Base-by-base conservation (phyloP, 768 basidiomycete species). In the Tulasnella sp. region DNA sequence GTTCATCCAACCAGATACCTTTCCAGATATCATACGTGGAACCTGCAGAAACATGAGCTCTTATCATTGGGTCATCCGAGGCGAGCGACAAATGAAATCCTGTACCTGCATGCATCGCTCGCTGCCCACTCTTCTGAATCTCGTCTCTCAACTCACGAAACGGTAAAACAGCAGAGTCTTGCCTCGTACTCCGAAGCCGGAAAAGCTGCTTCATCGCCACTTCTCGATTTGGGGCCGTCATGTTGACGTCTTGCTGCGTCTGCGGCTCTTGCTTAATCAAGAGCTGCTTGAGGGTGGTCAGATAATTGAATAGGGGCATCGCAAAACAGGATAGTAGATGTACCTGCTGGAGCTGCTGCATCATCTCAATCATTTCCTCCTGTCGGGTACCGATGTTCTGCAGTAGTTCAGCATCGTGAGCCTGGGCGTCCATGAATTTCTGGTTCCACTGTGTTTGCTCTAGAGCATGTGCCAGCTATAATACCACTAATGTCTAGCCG, bases 11-110 rank as follows among this genome's bases (percentile, higher is more conserved):
- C 58, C 58, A 59, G 10, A 59, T 34, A 26, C 58, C 58, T 27
- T 59, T 38, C 48, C 50, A 59, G 5, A 59, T 51, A 32, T 59
- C 58, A 27, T 49, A 59, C 38, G 27, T 59, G 4, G 47, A 21
- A 7, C 51, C 51, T 52, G n/a, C 9, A 26, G 19, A 5, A 27
- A n/a, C n/a, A 10, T 21, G 26, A 19, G 26, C 19, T n/a, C 5
- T 48, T 27, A 48, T 5, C 10, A 27, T 48, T 48, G 45, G n/a
- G 45, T 21, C 45, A 27, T 7, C 8, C 41, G 11, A 5, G 5
- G 45, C 10, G 45, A 48, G 45, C 7, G 15, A 15, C 34, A 38
- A 19, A 10, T 27, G 26, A 10, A n/a, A 5, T 5, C 10, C 8
- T 27, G n/a, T n/a, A 56, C 55, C 55, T n/a, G 43, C 55, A 26